Evolutionary conservation across 768 basidiomycete species (phyloP).

Genomic region (Panus rudis): DNA sequence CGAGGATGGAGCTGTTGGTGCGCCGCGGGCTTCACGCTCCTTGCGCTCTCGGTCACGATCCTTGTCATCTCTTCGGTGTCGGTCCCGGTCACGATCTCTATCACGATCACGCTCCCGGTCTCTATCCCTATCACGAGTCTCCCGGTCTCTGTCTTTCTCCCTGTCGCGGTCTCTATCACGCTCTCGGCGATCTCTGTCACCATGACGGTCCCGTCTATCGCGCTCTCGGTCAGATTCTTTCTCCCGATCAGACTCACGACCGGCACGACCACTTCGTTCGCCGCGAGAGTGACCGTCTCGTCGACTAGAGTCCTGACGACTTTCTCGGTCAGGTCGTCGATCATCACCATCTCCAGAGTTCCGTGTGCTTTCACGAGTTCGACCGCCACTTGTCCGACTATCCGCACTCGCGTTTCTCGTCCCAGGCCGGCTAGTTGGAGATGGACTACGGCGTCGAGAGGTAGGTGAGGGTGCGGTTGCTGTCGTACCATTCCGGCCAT

Average conservation of each 20-base stretch:
- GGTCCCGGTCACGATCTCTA: slow-evolving; percentile 23
- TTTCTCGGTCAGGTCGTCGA: slow-evolving; percentile 33
- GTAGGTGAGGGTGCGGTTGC: slow-evolving; percentile 40
- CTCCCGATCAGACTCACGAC: slow-evolving; percentile 48
- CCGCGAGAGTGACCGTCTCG: slow-evolving; percentile 7
- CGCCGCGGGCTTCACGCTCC: slow-evolving; percentile 33
- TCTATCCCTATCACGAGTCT: slow-evolving; percentile 37
- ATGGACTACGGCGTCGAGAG: slow-evolving; percentile 54
- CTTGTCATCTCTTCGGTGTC: slow-evolving; percentile 32
- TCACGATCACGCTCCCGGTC: slow-evolving; percentile 19
- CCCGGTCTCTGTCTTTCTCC: slow-evolving; percentile 34
- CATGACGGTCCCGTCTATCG: slow-evolving; percentile 36
- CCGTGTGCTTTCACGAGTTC: slow-evolving; percentile 17
- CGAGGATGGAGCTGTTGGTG: slow-evolving; percentile 25
- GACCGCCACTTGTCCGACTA: slow-evolving; percentile 65
- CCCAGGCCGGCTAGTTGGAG: slow-evolving; percentile 59
- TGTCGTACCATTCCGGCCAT: slow-evolving; percentile 39
- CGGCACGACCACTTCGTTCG: slow-evolving; percentile 45
- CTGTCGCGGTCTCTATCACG: slow-evolving; percentile 44
- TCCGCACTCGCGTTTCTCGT: slow-evolving; percentile 67
- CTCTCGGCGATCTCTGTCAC: slow-evolving; percentile 25
- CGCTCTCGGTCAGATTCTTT: slow-evolving; percentile 43
- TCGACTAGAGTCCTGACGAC: slow-evolving; percentile 7
- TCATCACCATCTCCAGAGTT: slow-evolving; percentile 7
- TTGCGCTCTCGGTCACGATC: slow-evolving; percentile 66